Evolutionary conservation across 2,329 filamentous ascomycete species (phyloP).

Genomic region (Aspergillus sp.): DNA sequence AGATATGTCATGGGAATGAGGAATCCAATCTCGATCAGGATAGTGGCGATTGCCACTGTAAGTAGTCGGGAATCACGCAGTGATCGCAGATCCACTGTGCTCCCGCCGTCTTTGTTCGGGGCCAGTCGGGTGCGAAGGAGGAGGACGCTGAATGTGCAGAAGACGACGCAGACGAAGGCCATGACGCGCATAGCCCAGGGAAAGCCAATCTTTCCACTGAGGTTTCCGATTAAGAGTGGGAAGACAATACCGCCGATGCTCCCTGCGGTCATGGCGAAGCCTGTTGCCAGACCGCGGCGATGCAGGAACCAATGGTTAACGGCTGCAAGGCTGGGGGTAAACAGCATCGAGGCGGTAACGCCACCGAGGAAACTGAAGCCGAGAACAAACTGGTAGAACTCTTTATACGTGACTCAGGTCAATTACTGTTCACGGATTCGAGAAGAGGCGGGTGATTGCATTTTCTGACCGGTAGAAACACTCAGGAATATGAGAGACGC

Average conservation of each 20-base stretch:
- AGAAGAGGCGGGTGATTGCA: background rate
- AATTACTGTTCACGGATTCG: background rate
- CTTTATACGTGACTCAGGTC: background rate
- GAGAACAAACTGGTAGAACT: conserved; percentile 17
- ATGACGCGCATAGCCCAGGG: conserved; percentile 7
- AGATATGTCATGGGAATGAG: conserved; percentile 32
- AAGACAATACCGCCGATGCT: conserved; percentile 18
- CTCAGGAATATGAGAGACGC: conserved; percentile 7
- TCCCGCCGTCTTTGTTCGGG: conserved; percentile 9
- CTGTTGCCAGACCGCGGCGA: conserved; percentile 16
- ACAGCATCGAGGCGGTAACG: conserved; percentile 10
- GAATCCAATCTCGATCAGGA: conserved; percentile 29
- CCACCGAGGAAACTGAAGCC: conserved; percentile 15
- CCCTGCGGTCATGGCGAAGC: conserved; percentile 13
- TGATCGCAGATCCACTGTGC: conserved; percentile 15
- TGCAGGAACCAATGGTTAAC: conserved; percentile 20
- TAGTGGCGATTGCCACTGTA: conserved; percentile 20
- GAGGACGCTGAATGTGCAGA: background rate
- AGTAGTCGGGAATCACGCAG: conserved; percentile 18
- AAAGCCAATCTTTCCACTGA: conserved; percentile 10
- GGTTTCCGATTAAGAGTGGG: conserved; percentile 9
- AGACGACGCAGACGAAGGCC: conserved; percentile 2
- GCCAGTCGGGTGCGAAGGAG: conserved; percentile 8
- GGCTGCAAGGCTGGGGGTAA: conserved; percentile 15
- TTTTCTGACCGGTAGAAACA: conserved; percentile 4